phyloP scores from a whole-genome alignment of 306 rosid genomes.

The Sicyos baderoa region DNA sequence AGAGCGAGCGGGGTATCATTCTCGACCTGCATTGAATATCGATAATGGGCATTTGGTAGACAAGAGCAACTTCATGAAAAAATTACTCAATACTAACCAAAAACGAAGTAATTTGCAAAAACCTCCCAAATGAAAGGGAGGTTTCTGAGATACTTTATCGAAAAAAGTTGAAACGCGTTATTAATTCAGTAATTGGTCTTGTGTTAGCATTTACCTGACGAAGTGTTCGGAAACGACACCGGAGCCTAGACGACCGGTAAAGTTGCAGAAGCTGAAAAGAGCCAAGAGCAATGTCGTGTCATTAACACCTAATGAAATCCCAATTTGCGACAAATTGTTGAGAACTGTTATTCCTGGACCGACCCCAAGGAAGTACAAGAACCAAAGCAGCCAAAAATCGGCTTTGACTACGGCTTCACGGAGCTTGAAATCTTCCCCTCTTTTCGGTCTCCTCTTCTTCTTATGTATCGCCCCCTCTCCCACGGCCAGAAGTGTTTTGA shows the following conservation, averaged over 20 bases:
- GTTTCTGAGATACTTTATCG: too few relatives aligned
- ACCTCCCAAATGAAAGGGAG: too few relatives aligned
- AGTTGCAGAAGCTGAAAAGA: constrained; percentile 76
- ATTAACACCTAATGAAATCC: constrained; percentile 51
- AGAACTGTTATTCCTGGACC: constrained; percentile 77
- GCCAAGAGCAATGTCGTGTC: constrained; percentile 59
- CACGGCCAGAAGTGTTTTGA: constrained; percentile 62
- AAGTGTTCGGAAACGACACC: constrained; percentile 78
- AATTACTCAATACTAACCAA: not conserved
- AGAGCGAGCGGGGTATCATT: constrained; percentile 54
- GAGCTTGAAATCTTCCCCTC: constrained; percentile 85
- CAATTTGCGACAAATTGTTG: constrained; percentile 84
- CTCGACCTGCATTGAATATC: constrained; percentile 33
- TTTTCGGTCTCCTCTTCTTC: constrained; percentile 60
- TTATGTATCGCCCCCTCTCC: constrained; percentile 71
- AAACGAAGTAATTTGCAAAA: not conserved
- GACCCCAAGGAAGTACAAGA: constrained; percentile 58
- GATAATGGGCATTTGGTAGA: not conserved
- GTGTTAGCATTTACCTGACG: constrained; percentile 44
- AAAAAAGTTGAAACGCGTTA: too few relatives aligned
- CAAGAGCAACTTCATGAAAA: not conserved
- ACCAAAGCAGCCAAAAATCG: constrained; percentile 91
- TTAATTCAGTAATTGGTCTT: not conserved
- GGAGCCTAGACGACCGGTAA: constrained; percentile 68
- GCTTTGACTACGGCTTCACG: constrained; percentile 66